These are phyloP conservation scores for Arabidopsis hybrid DNA, from an alignment of 441 rosid species.

Conservation along the genomic window DNA sequence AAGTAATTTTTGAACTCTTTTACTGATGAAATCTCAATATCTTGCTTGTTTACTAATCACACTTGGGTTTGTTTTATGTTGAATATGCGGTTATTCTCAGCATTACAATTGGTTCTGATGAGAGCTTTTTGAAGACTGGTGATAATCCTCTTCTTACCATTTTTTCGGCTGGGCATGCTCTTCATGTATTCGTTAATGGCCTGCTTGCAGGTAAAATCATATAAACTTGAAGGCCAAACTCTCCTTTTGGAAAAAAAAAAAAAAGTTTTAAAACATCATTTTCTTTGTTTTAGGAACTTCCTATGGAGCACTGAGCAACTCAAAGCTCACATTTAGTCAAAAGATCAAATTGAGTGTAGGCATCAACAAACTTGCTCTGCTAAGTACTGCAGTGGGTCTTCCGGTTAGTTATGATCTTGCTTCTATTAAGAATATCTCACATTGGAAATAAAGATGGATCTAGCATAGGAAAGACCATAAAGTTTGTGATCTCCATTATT, in stretches of 20 bases:
- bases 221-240: slow-evolving; percentile 7
- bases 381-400: slow-evolving; percentile 65
- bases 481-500: slow-evolving; percentile 10
- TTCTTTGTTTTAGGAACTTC: slow-evolving; percentile 49
- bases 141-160: slow-evolving; percentile 61
- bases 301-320: slow-evolving; percentile 51
- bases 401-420: slow-evolving; percentile 53
- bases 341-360: slow-evolving; percentile 58
- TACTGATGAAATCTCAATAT: not conserved
- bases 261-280: not conserved
- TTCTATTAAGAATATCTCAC: not conserved
- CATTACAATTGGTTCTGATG: slow-evolving; percentile 54
- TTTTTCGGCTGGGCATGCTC: slow-evolving; percentile 70
- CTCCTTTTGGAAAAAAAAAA: not conserved
- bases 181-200: slow-evolving; percentile 65
- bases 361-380: slow-evolving; percentile 60
- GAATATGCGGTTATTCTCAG: slow-evolving; percentile 47
- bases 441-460: not conserved
- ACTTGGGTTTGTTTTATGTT: not conserved
- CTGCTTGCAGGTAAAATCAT: slow-evolving; percentile 54
- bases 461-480: not conserved
- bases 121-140: slow-evolving; percentile 59
- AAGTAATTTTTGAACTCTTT: slow-evolving; percentile 10
- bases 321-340: slow-evolving; percentile 53
- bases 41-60: not conserved